These are phyloP conservation scores for Penicillium crustosum DNA, from an alignment of 2,329 filamentous ascomycete species.

Conservation along the genomic window DNA sequence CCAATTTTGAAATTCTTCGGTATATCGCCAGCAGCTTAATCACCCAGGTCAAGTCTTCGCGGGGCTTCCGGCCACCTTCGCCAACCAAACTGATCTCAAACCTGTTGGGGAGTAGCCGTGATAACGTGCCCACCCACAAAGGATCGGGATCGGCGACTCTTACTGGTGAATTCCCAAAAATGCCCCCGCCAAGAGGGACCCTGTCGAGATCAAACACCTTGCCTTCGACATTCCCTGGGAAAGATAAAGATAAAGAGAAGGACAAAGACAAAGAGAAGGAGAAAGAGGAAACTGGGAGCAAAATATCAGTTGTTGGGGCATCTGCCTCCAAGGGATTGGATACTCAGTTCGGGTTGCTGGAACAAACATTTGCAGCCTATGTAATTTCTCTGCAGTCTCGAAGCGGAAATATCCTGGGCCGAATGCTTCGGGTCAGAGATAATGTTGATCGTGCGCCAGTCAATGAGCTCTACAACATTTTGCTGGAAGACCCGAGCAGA, in stretches of 20 bases:
- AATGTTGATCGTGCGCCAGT: conserved; percentile 74
- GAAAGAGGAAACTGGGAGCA: conserved; percentile 31
- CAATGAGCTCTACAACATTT: conserved; percentile 85
- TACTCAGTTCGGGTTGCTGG: conserved; percentile 70
- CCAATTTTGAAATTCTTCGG: conserved; percentile 74
- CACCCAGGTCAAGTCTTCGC: conserved; percentile 58
- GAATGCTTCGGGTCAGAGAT: conserved; percentile 68
- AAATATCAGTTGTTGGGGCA: conserved; percentile 56
- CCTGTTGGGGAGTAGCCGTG: conserved; percentile 64
- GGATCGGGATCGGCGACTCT: conserved; percentile 37
- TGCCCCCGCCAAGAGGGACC: conserved; percentile 39
- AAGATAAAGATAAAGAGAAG: conserved; percentile 40
- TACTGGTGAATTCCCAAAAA: conserved; percentile 47
- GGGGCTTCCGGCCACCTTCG: conserved; percentile 73
- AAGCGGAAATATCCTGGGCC: conserved; percentile 82
- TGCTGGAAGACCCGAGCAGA: conserved; percentile 80
- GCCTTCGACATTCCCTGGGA: conserved; percentile 49
- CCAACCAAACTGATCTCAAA: conserved; percentile 88
- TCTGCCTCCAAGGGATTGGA: conserved; percentile 52
- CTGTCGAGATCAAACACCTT: conserved; percentile 45
- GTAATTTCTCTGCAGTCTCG: conserved; percentile 77
- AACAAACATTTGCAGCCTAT: conserved; percentile 83
- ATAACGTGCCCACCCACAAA: conserved; percentile 36
- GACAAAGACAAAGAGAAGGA: conserved; percentile 28
- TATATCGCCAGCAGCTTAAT: conserved; percentile 65